Evolutionary conservation across 345 rosid genomes (phyloP).

Genomic region (Dimocarpus longan): DNA sequence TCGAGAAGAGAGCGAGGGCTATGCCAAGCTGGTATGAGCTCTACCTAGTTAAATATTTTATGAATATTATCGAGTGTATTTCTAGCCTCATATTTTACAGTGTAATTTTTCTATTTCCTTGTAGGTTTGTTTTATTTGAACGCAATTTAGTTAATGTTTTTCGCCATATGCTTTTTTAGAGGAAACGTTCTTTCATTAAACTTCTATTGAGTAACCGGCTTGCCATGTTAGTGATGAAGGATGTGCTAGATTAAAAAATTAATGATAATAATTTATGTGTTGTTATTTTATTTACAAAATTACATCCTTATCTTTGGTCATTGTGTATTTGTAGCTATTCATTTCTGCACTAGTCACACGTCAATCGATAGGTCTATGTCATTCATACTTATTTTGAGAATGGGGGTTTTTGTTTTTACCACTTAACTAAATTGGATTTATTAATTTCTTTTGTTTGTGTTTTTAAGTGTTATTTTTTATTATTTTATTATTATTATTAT

Average conservation of each 20-base stretch:
- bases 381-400: not conserved
- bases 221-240: not conserved
- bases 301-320: not conserved
- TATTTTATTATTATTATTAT: no score
- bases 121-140: not conserved
- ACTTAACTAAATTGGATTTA: no score
- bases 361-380: not conserved
- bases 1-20: constrained; percentile 99
- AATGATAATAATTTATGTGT: not conserved
- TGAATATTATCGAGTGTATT: not conserved
- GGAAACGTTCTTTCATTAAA: not conserved
- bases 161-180: no score
- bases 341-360: not conserved
- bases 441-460: no score
- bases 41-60: constrained; percentile 4
- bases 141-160: not conserved
- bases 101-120: not conserved
- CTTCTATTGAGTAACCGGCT: not conserved
- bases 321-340: not conserved
- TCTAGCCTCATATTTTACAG: not conserved
- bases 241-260: not conserved
- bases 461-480: no score
- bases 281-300: not conserved
- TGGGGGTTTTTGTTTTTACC: no score
- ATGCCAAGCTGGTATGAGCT: constrained; percentile 88